A percentile compares a stretch with the other conserved stretches of the same genome.
Conservation (phyloP, 2,329 filamentous ascomycete species). For the Sporothrix phasma region DNA sequence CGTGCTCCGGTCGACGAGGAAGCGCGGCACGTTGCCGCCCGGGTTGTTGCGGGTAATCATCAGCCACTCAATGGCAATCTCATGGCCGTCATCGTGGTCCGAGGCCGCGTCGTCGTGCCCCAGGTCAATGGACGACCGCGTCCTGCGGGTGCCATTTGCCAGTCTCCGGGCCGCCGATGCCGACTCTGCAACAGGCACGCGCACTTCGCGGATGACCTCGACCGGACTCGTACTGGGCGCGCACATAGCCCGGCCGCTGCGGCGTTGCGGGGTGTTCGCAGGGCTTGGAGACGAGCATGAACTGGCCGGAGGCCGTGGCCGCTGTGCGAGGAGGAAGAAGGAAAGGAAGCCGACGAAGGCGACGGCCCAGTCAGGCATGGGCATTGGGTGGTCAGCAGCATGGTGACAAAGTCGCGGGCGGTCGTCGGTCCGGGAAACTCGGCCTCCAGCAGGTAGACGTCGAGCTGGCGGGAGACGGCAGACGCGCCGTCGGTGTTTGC, state of each 20-base stretch:
- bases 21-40: conserved; percentile 76
- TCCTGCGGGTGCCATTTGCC: conserved; percentile 26
- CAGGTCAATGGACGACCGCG: conserved; percentile 37
- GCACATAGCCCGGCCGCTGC: conserved; percentile 60
- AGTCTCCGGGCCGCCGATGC: conserved; percentile 19
- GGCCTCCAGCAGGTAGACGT: conserved; percentile 73
- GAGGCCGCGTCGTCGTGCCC: conserved; percentile 22
- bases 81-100: conserved; percentile 27
- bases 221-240: conserved; percentile 85
- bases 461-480: not conserved
- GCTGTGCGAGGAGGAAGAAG: conserved; percentile 10
- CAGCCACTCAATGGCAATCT: conserved; percentile 66
- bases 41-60: conserved; percentile 89
- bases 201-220: conserved; percentile 80
- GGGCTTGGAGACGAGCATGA: conserved; percentile 80
- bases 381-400: conserved; percentile 42
- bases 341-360: conserved; percentile 5
- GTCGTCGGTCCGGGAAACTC: conserved; percentile 85
- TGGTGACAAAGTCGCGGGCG: conserved; percentile 76
- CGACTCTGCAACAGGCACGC: conserved; percentile 27
- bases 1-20: conserved; percentile 84
- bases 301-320: conserved; percentile 54
- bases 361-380: not conserved
- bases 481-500: not conserved
- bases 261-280: conserved; percentile 67